phyloP scores from a whole-genome alignment of 2,329 filamentous ascomycete genomes.

The Aspergillus sp. region DNA sequence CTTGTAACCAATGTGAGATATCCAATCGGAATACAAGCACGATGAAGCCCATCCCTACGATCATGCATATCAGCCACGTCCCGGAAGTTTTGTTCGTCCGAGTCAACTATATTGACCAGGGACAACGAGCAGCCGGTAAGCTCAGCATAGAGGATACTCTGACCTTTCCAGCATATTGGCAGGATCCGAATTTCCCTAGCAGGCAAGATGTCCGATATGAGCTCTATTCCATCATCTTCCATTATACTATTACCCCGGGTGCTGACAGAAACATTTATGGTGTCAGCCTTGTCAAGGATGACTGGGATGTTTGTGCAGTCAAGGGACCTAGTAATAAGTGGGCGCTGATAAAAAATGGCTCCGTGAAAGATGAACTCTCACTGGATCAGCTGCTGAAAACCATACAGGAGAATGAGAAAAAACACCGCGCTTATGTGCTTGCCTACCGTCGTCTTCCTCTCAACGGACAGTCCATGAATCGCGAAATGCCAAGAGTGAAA shows the following conservation, averaged over 20 bases:
- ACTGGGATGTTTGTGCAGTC: conserved; percentile 27
- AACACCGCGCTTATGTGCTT: conserved; percentile 18
- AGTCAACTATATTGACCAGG: conserved; percentile 15
- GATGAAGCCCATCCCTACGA: background rate
- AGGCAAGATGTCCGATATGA: conserved; percentile 21
- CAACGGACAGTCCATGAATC: background rate
- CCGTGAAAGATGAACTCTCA: background rate
- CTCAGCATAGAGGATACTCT: conserved; percentile 10
- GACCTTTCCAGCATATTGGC: conserved; percentile 5
- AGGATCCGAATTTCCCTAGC: background rate
- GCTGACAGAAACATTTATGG: background rate
- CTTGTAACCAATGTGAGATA: conserved; percentile 10
- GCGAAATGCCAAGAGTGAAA: background rate
- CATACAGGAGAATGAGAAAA: background rate
- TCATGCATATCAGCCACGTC: conserved; percentile 7
- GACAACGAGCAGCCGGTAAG: background rate
- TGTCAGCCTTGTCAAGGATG: background rate
- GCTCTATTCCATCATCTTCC: conserved; percentile 27
- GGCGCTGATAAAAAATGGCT: conserved; percentile 17
- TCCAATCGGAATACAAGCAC: background rate
- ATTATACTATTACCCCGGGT: conserved; percentile 8
- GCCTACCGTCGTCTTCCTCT: conserved; percentile 22
- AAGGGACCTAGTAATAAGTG: conserved; percentile 20
- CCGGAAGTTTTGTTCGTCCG: conserved; percentile 25
- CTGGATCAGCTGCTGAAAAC: background rate